Conservation (phyloP, 2,329 filamentous ascomycete genomes). For the Paraconiothyrium sp. region DNA sequence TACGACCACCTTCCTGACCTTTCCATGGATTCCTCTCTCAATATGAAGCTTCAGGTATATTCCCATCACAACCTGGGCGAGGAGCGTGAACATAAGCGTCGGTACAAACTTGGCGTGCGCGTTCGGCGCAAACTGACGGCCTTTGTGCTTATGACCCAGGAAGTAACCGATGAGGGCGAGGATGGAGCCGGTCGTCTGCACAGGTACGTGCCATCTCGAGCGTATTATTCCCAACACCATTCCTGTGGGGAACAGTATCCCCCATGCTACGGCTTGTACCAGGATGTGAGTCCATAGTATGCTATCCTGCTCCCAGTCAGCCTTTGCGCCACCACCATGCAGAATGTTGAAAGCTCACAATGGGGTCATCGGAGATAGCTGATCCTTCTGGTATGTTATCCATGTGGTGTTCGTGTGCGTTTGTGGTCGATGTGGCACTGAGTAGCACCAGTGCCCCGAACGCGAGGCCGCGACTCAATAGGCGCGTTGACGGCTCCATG, state of each 20-base stretch:
- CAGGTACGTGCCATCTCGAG: conserved; percentile 92
- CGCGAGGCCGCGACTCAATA: conserved; percentile 25
- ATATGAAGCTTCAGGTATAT: conserved; percentile 90
- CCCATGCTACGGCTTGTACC: conserved; percentile 85
- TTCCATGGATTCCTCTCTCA: conserved; percentile 81
- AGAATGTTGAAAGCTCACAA: conserved; percentile 34
- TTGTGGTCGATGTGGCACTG: conserved; percentile 51
- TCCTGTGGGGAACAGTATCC: conserved; percentile 89
- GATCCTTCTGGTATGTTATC: conserved; percentile 51
- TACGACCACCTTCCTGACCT: conserved; percentile 77
- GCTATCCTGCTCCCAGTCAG: conserved; percentile 65
- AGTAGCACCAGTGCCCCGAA: conserved; percentile 33
- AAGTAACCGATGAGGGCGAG: conserved; percentile 87
- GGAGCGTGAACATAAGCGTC: conserved; percentile 80
- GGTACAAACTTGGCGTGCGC: conserved; percentile 84
- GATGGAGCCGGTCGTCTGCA: conserved; percentile 77
- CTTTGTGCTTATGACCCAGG: conserved; percentile 89
- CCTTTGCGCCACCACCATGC: neutral
- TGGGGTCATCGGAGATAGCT: conserved; percentile 48
- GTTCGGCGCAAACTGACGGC: conserved; percentile 84
- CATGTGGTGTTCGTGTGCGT: conserved; percentile 53
- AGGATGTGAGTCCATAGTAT: conserved; percentile 95
- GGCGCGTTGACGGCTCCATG: conserved; percentile 23
- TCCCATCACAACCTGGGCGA: conserved; percentile 80
- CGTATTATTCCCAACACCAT: conserved; percentile 95